These are phyloP conservation scores for Diaporthe citriasiana DNA, from an alignment of 2,329 filamentous ascomycete species.

Conservation along the genomic window DNA sequence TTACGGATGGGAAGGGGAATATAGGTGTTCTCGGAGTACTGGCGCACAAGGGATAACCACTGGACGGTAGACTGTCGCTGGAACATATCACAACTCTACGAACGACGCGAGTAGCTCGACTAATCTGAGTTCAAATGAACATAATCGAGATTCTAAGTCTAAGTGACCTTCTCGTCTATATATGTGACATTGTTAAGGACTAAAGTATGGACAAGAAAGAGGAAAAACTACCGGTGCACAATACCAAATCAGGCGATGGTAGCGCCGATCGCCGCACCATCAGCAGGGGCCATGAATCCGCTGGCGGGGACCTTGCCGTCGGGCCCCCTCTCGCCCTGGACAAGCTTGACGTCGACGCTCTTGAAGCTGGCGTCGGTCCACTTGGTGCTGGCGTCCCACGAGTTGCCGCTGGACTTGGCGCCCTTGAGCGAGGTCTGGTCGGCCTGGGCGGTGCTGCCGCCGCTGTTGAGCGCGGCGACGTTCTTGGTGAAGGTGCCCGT, in stretches of 20 bases:
- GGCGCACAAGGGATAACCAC: not conserved
- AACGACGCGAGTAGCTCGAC: not conserved
- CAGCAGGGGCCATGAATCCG: slow-evolving; percentile 57
- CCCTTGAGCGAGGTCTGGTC: slow-evolving; percentile 48
- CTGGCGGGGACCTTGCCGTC: slow-evolving; percentile 57
- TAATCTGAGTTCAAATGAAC: not conserved
- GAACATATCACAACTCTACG: not conserved
- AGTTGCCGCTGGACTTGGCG: slow-evolving; percentile 55
- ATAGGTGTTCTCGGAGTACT: not conserved
- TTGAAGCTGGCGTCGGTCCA: slow-evolving; percentile 57
- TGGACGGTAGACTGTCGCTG: not conserved
- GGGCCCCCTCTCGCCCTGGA: slow-evolving; percentile 55
- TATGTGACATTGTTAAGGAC: not conserved
- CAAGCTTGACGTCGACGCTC: slow-evolving; percentile 52
- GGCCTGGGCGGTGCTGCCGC: slow-evolving; percentile 41
- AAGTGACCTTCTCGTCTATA: not conserved
- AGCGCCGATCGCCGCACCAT: slow-evolving; percentile 54
- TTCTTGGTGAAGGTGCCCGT: slow-evolving; percentile 53
- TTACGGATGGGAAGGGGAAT: not conserved
- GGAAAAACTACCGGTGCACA: not conserved
- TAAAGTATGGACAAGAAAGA: slow-evolving; percentile 8
- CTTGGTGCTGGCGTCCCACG: slow-evolving; percentile 56
- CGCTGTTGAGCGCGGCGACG: slow-evolving; percentile 54
- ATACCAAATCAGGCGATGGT: slow-evolving; percentile 48
- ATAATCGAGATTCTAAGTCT: not conserved